Base-by-base conservation (phyloP, 2,329 filamentous ascomycete species). In the Ophiostoma sp. region DNA sequence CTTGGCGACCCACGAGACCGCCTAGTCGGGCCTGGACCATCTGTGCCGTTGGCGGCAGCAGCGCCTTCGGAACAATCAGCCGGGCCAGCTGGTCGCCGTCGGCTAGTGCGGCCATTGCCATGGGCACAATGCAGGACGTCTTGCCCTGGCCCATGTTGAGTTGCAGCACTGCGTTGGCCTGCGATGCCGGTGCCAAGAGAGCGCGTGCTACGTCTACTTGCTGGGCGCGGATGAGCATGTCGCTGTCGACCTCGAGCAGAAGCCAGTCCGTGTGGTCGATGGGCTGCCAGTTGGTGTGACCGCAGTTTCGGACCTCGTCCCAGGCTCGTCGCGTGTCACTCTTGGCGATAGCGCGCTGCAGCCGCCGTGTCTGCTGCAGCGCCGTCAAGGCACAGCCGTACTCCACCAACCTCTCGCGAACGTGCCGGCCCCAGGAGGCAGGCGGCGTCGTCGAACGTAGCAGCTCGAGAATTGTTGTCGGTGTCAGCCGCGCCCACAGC, bases 131-230 rank as follows among this genome's bases (percentile, higher is more conserved):
- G 65, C 80, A 81, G 0, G 83, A 85, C 0, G 85, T 87, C 75
- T 87, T 88, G 18, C 49, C 83, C 77, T 87, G 81, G 0, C 87
- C 87, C 87, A 90, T 90, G 70, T 88, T 86, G 76, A 90, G 82
- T 70, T 90, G 87, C 1, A 89, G 71, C 0, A 89, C 85, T 0
- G 86, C 86, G 69, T 89, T 89, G 0, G 76, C 71, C 0, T 78
- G 76, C 0, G 83, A 85, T 0, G 72, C 67, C 0, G 88, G 87
- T 0, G 76, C 76, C 1, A 88, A 86, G n/a, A 85, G 90, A 0
- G 85, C 84, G 1, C 78, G 72, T 0, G 88, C 87, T 7, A 91
- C 87, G 5, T 86, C 80, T 0, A 88, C 79, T 71, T 91, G 88
- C 2, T 84, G 82, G 0, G 80, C 77, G 0, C 88, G 82, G 66